phyloP scores from a whole-genome alignment of 208 protist species.

The Crithidia thermophila region DNA sequence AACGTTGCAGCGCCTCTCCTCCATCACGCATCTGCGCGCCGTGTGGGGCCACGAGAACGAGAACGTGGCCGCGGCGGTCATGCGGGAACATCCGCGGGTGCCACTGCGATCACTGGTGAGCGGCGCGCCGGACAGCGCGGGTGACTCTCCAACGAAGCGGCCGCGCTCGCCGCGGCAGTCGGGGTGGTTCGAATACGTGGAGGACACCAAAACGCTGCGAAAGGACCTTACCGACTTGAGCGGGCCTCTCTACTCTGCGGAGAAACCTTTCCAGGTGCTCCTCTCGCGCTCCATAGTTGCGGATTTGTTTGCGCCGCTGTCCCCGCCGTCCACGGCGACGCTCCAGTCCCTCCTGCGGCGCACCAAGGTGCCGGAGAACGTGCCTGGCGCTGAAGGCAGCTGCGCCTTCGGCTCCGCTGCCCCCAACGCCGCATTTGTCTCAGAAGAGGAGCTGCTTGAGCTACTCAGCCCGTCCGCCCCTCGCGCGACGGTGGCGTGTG shows the following conservation, averaged over 20 bases:
- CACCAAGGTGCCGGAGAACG: neutral
- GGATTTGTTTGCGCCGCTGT: constrained; percentile 5
- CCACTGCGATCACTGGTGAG: constrained; percentile 13
- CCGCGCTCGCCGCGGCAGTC: neutral
- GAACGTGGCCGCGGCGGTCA: constrained; percentile 13
- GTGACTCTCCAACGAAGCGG: neutral
- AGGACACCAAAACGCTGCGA: constrained; percentile 7
- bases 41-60: constrained; percentile 34
- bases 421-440: neutral
- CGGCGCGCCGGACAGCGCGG: neutral
- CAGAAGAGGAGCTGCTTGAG: neutral
- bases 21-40: constrained; percentile 32
- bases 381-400: neutral
- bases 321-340: neutral
- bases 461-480: constrained; percentile 8
- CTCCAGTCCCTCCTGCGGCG: neutral
- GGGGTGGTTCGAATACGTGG: constrained; percentile 20
- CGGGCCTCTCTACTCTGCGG: constrained; percentile 20
- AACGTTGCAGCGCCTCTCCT: neutral
- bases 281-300: neutral
- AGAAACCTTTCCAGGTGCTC: constrained; percentile 23
- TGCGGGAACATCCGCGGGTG: constrained; percentile 29
- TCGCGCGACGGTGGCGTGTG: too few relatives aligned
- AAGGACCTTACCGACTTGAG: neutral
- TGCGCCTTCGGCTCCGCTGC: neutral